Evolutionary conservation across 2,329 filamentous ascomycete genomes (phyloP).

Genomic region (Cladophialophora exuberans): DNA sequence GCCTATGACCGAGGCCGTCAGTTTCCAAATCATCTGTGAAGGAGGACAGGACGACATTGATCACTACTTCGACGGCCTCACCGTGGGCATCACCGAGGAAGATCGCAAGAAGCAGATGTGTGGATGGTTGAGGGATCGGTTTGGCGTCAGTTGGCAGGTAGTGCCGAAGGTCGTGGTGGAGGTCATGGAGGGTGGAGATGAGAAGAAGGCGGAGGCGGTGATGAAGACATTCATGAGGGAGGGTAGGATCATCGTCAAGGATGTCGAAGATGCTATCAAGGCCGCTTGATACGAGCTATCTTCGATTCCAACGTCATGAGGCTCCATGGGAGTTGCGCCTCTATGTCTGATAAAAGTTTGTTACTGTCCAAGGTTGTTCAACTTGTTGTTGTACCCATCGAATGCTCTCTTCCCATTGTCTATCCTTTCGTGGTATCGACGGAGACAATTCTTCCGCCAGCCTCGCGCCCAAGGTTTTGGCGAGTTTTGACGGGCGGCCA

Average conservation of each 20-base stretch:
- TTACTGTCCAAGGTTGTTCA: not conserved
- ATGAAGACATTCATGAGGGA: slow-evolving; percentile 46
- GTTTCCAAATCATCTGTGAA: slow-evolving; percentile 50
- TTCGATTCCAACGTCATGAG: too few species aligned
- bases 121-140: slow-evolving; percentile 53
- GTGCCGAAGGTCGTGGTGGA: slow-evolving; percentile 44
- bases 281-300: too few species aligned
- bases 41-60: slow-evolving; percentile 54
- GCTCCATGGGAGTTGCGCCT: too few species aligned
- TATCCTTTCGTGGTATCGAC: not conserved
- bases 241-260: slow-evolving; percentile 50
- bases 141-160: slow-evolving; percentile 54
- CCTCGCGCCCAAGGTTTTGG: not conserved
- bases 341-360: not conserved
- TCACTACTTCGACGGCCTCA: slow-evolving; percentile 51
- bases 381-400: not conserved
- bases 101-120: slow-evolving; percentile 39
- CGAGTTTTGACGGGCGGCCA: not conserved
- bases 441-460: not conserved
- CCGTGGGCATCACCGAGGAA: slow-evolving; percentile 37
- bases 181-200: slow-evolving; percentile 41
- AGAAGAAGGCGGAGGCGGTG: slow-evolving; percentile 38
- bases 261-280: slow-evolving; percentile 42
- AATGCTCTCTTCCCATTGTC: not conserved
- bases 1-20: slow-evolving; percentile 47